phyloP scores from a whole-genome alignment of 495 filamentous ascomycete species.

The Penicillium cosmopolitanum region DNA sequence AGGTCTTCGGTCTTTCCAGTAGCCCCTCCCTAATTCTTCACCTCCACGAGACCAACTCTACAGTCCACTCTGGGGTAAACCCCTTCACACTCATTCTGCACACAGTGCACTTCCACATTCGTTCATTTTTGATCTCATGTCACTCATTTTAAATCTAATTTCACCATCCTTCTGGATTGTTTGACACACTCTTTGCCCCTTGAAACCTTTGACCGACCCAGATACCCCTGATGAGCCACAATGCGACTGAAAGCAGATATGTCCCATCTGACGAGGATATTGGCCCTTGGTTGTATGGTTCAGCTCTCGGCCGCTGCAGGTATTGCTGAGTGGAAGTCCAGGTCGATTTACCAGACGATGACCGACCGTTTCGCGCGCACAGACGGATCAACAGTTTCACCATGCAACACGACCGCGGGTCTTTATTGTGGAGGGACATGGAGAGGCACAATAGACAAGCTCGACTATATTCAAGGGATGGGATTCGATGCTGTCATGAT shows the following conservation, averaged over 20 bases:
- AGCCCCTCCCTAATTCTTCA: constrained; percentile 10
- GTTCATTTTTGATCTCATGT: constrained; percentile 7
- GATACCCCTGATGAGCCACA: not conserved
- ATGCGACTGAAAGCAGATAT: constrained; percentile 13
- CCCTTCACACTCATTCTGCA: constrained; percentile 2
- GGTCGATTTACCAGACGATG: constrained; percentile 76
- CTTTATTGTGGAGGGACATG: constrained; percentile 80
- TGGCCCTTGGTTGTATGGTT: constrained; percentile 10
- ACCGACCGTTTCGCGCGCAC: constrained; percentile 76
- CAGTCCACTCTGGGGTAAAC: constrained; percentile 3
- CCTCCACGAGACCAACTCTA: not conserved
- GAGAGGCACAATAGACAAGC: constrained; percentile 65
- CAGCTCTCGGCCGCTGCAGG: constrained; percentile 23
- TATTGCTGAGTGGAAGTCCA: constrained; percentile 54
- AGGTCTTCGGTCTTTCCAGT: constrained; percentile 3
- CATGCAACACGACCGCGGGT: constrained; percentile 42
- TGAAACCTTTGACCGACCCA: not conserved
- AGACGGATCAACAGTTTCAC: constrained; percentile 59
- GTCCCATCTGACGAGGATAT: constrained; percentile 1
- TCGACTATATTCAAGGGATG: constrained; percentile 68
- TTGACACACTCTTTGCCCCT: constrained; percentile 1
- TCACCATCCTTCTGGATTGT: not conserved
- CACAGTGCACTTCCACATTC: not conserved
- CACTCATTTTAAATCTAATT: not conserved
- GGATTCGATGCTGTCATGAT: constrained; percentile 86